phyloP scores from a whole-genome alignment of 495 filamentous ascomycete species.

The Hypoxylon intermedium region DNA sequence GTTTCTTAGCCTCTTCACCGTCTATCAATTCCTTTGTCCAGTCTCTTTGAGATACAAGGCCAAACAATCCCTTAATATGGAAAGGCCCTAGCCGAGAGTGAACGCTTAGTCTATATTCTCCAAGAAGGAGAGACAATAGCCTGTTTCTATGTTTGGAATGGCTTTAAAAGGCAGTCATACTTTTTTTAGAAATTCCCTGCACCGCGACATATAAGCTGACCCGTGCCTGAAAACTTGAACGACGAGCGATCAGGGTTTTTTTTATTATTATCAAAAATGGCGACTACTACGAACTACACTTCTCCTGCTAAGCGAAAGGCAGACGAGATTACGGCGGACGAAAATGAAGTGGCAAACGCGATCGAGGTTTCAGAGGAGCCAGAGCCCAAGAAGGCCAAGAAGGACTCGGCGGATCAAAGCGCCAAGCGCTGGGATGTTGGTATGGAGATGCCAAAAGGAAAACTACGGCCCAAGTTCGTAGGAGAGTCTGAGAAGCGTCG shows the following conservation, averaged over 20 bases:
- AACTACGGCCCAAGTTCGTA: constrained; percentile 10
- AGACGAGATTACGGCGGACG: constrained; percentile 13
- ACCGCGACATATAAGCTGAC: too few species aligned
- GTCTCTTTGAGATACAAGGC: not conserved
- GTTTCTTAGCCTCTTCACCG: not conserved
- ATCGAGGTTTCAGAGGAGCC: not conserved
- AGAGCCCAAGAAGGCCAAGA: constrained; percentile 5
- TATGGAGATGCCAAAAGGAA: constrained; percentile 28
- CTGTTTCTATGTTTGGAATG: not conserved
- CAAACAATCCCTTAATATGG: too few species aligned
- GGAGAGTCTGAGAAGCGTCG: constrained; percentile 5
- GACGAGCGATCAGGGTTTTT: too few species aligned
- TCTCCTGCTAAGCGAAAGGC: constrained; percentile 17
- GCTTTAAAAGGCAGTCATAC: too few species aligned
- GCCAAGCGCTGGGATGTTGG: constrained; percentile 8
- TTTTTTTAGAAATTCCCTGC: too few species aligned
- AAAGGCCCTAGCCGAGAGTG: too few species aligned
- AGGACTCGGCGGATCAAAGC: not conserved
- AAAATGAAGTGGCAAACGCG: not conserved
- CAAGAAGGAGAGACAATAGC: not conserved
- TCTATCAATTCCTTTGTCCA: not conserved
- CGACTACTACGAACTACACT: not conserved
- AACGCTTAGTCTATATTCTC: too few species aligned
- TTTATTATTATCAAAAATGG: constrained; percentile 8
- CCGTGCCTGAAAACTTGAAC: too few species aligned